phyloP scores from a whole-genome alignment of 345 rosid genomes.

The Pugionium cornutum region DNA sequence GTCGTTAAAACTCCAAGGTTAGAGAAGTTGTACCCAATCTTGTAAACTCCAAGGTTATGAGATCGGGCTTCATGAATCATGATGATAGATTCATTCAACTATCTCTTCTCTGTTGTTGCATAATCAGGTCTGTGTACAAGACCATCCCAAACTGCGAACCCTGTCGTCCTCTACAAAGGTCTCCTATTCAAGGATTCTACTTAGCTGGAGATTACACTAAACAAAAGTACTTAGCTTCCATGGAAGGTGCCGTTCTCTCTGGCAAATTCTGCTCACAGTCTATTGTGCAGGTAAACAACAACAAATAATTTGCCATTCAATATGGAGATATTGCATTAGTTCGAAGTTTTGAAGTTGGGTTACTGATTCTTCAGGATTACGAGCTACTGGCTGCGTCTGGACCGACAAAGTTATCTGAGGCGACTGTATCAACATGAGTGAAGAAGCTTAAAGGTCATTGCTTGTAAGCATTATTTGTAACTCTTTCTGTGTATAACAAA shows the following conservation, averaged over 20 bases:
- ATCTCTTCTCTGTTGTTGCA: not conserved
- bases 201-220: slow-evolving; percentile 93
- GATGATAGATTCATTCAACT: not conserved
- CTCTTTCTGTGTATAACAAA: not conserved
- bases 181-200: slow-evolving; percentile 85
- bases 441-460: slow-evolving; percentile 18
- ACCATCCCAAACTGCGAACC: slow-evolving; percentile 88
- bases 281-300: slow-evolving; percentile 60
- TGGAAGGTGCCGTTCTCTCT: slow-evolving; percentile 96
- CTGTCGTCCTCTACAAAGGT: slow-evolving; percentile 87
- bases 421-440: slow-evolving; percentile 34
- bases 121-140: slow-evolving; percentile 88
- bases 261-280: slow-evolving; percentile 92
- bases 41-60: too few relatives aligned
- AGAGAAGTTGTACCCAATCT: slow-evolving; percentile 11
- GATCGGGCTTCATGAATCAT: not conserved
- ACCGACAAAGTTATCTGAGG: slow-evolving; percentile 51
- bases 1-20: slow-evolving; percentile 94
- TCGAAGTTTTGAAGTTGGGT: not conserved
- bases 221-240: slow-evolving; percentile 95
- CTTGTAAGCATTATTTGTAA: slow-evolving; percentile 21
- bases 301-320: slow-evolving; percentile 5
- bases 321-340: too few relatives aligned
- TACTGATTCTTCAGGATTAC: slow-evolving; percentile 50
- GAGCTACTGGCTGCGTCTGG: slow-evolving; percentile 48